phyloP scores from a whole-genome alignment of 495 filamentous ascomycete species.

The Podospora pseudocomata region DNA sequence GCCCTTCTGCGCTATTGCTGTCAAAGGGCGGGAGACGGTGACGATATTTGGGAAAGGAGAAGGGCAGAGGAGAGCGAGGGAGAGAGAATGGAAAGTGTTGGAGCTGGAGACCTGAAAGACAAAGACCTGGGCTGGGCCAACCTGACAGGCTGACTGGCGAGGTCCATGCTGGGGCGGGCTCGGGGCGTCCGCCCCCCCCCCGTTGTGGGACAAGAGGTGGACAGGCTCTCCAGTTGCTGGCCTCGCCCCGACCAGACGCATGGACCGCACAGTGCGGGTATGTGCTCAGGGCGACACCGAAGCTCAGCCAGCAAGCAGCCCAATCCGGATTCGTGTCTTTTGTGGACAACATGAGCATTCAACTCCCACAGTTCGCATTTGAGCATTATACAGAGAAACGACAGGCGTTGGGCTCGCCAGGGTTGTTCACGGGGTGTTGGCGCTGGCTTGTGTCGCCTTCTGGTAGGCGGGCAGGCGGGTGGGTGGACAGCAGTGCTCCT shows the following conservation, averaged over 20 bases:
- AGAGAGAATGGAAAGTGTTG: constrained; percentile 20
- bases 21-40: constrained; percentile 12
- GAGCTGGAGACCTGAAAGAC: constrained; percentile 7
- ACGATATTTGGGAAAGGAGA: constrained; percentile 17
- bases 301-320: constrained; percentile 9
- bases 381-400: background rate
- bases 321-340: background rate
- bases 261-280: constrained; percentile 21
- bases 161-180: constrained; percentile 6
- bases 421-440: constrained; percentile 10
- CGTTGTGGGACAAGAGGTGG: constrained; percentile 5
- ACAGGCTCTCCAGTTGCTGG: constrained; percentile 9
- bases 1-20: constrained; percentile 18
- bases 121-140: constrained; percentile 6
- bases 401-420: background rate
- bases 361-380: background rate
- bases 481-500: no score
- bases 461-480: background rate
- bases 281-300: background rate
- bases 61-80: constrained; percentile 21
- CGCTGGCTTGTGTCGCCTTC: background rate
- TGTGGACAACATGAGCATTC: constrained; percentile 3
- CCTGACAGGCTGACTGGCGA: constrained; percentile 10
- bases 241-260: constrained; percentile 18
- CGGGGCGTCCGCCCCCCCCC: constrained; percentile 4